Percentiles rank a stretch among this genome's conserved stretches.
phyloP scores from a whole-genome alignment of 768 basidiomycete species.

The Myochromella boudieri region DNA sequence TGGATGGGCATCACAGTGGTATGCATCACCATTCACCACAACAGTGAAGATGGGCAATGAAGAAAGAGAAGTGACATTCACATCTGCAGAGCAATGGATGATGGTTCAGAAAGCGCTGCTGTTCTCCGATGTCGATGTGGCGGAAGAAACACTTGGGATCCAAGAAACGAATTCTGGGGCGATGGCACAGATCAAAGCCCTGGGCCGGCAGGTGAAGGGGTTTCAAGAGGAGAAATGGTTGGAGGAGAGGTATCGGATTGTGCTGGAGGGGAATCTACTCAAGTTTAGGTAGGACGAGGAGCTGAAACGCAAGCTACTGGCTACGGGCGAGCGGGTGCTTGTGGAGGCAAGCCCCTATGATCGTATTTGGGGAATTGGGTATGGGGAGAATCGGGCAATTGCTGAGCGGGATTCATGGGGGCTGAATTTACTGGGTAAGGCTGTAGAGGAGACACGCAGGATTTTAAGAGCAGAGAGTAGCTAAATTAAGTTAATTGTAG shows the following conservation, averaged over 20 bases:
- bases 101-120: constrained; percentile 63
- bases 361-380: constrained; percentile 64
- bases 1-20: constrained; percentile 54
- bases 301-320: constrained; percentile 39
- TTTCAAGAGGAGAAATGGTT: constrained; percentile 57
- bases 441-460: constrained; percentile 39
- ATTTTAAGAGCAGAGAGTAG: not conserved
- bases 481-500: not conserved
- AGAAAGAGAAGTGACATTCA: constrained; percentile 35
- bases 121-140: constrained; percentile 45
- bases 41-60: constrained; percentile 28
- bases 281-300: constrained; percentile 55
- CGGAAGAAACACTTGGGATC: constrained; percentile 40
- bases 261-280: constrained; percentile 50
- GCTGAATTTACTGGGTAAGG: constrained; percentile 53
- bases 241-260: constrained; percentile 44
- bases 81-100: constrained; percentile 65
- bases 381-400: constrained; percentile 45
- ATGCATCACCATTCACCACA: constrained; percentile 43
- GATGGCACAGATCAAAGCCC: constrained; percentile 46
- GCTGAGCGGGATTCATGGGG: constrained; percentile 47
- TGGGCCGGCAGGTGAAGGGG: constrained; percentile 49
- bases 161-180: constrained; percentile 26
- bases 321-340: constrained; percentile 45
- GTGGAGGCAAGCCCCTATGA: constrained; percentile 64